Evolutionary conservation across 2,329 filamentous ascomycete genomes (phyloP).

Genomic region (Thelonectria rubi): DNA sequence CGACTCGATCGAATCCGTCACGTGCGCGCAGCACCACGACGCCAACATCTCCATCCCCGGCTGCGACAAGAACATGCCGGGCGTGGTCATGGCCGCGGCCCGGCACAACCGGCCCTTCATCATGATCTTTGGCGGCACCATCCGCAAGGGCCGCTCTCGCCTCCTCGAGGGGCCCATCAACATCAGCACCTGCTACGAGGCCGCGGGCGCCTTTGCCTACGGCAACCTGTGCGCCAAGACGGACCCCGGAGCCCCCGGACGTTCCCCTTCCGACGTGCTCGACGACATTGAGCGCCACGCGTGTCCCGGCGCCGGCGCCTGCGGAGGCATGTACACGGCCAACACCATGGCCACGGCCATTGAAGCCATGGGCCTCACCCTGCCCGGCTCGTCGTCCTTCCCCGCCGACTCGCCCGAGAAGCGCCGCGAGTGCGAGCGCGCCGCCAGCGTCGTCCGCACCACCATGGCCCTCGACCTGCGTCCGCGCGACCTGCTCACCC

Average conservation of each 20-base stretch:
- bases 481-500: slow-evolving; percentile 82
- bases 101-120: slow-evolving; percentile 91
- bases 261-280: slow-evolving; percentile 80
- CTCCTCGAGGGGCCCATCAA: slow-evolving; percentile 84
- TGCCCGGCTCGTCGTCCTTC: slow-evolving; percentile 85
- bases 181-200: slow-evolving; percentile 89
- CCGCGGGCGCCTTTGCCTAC: slow-evolving; percentile 83
- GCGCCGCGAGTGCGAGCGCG: slow-evolving; percentile 85
- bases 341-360: slow-evolving; percentile 93
- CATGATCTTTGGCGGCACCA: slow-evolving; percentile 96
- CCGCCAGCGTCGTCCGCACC: slow-evolving; percentile 77
- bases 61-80: slow-evolving; percentile 98
- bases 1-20: slow-evolving; percentile 93
- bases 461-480: slow-evolving; percentile 87
- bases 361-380: slow-evolving; percentile 85
- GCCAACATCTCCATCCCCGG: slow-evolving; percentile 93
- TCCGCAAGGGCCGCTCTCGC: slow-evolving; percentile 83
- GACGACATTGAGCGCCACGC: slow-evolving; percentile 83
- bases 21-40: slow-evolving; percentile 90
- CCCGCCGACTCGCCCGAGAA: slow-evolving; percentile 85
- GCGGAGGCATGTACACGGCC: slow-evolving; percentile 88
- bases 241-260: slow-evolving; percentile 67
- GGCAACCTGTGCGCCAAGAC: slow-evolving; percentile 77
- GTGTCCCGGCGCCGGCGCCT: slow-evolving; percentile 71
- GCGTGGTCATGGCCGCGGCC: slow-evolving; percentile 88